Percentiles rank a stretch among this genome's conserved stretches.
Conservation (phyloP, 805 yeast genomes). For the Ogataea nakhonphanomensis region DNA sequence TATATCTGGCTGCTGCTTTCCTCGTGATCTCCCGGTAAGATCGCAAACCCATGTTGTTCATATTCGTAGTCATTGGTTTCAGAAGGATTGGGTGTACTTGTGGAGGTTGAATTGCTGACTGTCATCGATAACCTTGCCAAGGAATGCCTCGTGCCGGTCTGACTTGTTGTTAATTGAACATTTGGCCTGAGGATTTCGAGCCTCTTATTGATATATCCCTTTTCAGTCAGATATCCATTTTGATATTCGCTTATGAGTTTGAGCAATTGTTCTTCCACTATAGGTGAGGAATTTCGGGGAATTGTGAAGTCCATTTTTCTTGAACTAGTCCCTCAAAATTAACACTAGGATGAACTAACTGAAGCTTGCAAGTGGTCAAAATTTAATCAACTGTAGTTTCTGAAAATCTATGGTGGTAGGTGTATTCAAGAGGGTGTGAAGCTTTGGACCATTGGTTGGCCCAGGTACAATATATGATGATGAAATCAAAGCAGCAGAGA, state of each 20-base stretch:
- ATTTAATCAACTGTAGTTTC: background rate
- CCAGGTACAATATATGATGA: too few relatives aligned
- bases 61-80: conserved; percentile 16
- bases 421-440: background rate
- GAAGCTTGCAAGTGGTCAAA: too few relatives aligned
- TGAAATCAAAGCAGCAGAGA: too few relatives aligned
- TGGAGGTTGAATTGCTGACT: conserved; percentile 15
- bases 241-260: conserved; percentile 48
- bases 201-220: conserved; percentile 65
- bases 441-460: background rate
- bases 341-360: background rate
- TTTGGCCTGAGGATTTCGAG: conserved; percentile 34
- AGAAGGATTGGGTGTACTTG: conserved; percentile 15
- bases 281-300: conserved; percentile 40
- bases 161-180: conserved; percentile 13
- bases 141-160: conserved; percentile 9
- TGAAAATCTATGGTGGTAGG: background rate
- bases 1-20: conserved; percentile 14
- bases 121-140: conserved; percentile 12
- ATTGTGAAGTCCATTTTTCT: conserved; percentile 44
- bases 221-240: conserved; percentile 71
- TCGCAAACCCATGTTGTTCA: conserved; percentile 5
- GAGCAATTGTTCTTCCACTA: conserved; percentile 35
- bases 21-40: conserved; percentile 12
- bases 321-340: background rate